phyloP scores from a whole-genome alignment of 345 rosid species.

The Salix suchowensis region DNA sequence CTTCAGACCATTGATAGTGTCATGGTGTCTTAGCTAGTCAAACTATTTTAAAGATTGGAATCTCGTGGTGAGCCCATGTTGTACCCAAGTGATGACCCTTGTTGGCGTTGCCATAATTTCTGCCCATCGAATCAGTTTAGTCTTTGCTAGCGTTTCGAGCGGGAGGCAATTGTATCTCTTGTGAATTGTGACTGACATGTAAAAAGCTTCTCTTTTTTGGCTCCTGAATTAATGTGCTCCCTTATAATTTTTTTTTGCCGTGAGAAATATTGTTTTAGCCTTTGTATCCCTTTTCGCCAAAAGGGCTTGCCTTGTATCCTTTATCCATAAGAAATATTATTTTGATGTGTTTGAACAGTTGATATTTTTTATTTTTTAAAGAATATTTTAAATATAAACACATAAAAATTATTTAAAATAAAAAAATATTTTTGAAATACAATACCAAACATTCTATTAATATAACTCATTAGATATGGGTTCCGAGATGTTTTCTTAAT shows the following conservation, averaged over 20 bases:
- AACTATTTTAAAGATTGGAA: not conserved
- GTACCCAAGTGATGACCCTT: not conserved
- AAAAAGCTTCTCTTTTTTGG: not conserved
- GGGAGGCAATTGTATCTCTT: not conserved
- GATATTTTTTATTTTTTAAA: too few relatives aligned
- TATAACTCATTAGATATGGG: too few relatives aligned
- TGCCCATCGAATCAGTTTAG: not conserved
- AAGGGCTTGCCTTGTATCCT: not conserved
- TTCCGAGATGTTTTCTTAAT: too few relatives aligned
- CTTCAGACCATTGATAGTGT: conserved; percentile 62
- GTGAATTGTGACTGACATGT: not conserved
- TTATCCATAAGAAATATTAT: too few relatives aligned
- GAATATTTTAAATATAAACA: too few relatives aligned
- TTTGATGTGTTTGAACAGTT: too few relatives aligned
- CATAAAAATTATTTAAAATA: too few relatives aligned
- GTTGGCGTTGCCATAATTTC: conserved; percentile 5
- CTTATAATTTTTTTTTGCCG: too few relatives aligned
- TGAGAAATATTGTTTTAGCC: not conserved
- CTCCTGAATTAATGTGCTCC: not conserved
- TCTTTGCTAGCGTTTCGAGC: not conserved
- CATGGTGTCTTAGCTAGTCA: conserved; percentile 69
- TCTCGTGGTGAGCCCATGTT: not conserved
- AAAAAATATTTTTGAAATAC: too few relatives aligned
- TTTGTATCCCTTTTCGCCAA: not conserved
- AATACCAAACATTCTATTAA: too few relatives aligned